Evolutionary conservation across 371 early-diverging fungal species (phyloP).

Genomic region (Apophysomyces sp.): DNA sequence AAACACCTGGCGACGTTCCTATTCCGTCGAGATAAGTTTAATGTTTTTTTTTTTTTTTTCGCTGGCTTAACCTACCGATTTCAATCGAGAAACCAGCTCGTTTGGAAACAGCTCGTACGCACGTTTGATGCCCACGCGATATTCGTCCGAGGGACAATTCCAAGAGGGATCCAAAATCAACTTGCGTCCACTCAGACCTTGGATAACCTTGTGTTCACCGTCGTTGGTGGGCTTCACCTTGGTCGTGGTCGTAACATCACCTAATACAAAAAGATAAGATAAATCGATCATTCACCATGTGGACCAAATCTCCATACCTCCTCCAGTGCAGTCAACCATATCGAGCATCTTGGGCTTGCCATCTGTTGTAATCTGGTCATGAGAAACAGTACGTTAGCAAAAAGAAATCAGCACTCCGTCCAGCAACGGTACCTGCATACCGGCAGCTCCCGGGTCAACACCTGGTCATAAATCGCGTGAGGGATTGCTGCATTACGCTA

Average conservation of each 20-base stretch:
- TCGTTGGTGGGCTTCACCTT: conserved; percentile 52
- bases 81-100: conserved; percentile 55
- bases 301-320: conserved; percentile 24
- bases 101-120: conserved; percentile 78
- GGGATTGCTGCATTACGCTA: neutral
- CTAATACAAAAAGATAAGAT: no score
- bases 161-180: conserved; percentile 71
- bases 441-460: conserved; percentile 90
- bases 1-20: conserved; percentile 71
- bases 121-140: conserved; percentile 81
- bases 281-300: no score
- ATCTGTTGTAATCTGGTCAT: conserved; percentile 71
- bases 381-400: conserved; percentile 1
- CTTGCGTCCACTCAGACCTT: conserved; percentile 76
- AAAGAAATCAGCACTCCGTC: neutral
- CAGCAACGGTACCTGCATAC: conserved; percentile 56
- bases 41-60: neutral
- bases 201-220: conserved; percentile 50
- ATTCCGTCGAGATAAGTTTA: neutral
- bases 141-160: conserved; percentile 79
- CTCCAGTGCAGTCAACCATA: conserved; percentile 92
- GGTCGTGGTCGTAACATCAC: conserved; percentile 70
- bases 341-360: conserved; percentile 90
- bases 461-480: conserved; percentile 31
- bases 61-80: conserved; percentile 40